These are phyloP conservation scores for Phytophthora aleatoria DNA, from an alignment of 352 stramenopile species.

Conservation along the genomic window DNA sequence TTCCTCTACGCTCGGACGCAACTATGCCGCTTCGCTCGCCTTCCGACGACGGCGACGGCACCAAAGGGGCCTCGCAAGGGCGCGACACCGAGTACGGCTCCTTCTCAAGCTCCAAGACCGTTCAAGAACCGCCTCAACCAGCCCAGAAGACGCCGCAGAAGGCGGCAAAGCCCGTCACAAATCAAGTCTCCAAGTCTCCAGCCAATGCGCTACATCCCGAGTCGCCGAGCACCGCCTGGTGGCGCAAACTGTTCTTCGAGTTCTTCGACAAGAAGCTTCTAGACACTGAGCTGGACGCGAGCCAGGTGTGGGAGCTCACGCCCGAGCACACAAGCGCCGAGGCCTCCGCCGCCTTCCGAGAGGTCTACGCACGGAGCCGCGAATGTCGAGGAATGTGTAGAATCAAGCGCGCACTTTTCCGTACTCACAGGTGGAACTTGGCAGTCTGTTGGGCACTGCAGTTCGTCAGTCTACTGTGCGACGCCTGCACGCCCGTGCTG, in stretches of 20 bases:
- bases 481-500: slow-evolving; percentile 43
- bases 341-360: slow-evolving; percentile 33
- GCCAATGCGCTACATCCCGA: slow-evolving; percentile 29
- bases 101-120: slow-evolving; percentile 4
- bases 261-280: slow-evolving; percentile 41
- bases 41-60: not conserved
- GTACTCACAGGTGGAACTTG: slow-evolving; percentile 38
- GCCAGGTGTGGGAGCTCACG: slow-evolving; percentile 59
- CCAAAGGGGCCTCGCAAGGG: slow-evolving; percentile 10
- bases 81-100: slow-evolving; percentile 27
- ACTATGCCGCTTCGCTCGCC: slow-evolving; percentile 24
- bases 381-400: slow-evolving; percentile 14
- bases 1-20: not conserved
- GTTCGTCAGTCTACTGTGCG: slow-evolving; percentile 43
- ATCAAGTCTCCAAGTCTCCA: not conserved
- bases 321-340: slow-evolving; percentile 43
- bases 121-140: not conserved
- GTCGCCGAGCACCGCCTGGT: slow-evolving; percentile 37
- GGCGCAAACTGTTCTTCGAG: slow-evolving; percentile 48
- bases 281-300: slow-evolving; percentile 36
- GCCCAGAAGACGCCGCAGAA: slow-evolving; percentile 11
- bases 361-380: slow-evolving; percentile 28
- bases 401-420: slow-evolving; percentile 40
- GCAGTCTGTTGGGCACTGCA: slow-evolving; percentile 44
- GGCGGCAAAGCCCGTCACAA: not conserved